These are phyloP conservation scores for Blastocystis sp. DNA, from an alignment of 352 stramenopile species.

Conservation along the genomic window DNA sequence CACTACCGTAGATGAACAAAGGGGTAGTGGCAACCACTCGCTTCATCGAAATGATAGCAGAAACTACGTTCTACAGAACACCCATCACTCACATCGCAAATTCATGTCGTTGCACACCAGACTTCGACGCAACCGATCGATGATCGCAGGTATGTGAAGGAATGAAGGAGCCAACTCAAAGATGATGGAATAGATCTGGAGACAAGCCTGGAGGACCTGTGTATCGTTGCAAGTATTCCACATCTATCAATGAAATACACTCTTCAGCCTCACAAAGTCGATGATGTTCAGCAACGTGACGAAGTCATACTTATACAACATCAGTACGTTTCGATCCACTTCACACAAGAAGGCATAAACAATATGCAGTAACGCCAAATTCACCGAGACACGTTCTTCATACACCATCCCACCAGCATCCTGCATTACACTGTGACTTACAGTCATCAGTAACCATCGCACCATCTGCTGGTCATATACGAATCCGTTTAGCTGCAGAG, in stretches of 20 bases:
- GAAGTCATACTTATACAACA: conserved; percentile 52
- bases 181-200: conserved; percentile 53
- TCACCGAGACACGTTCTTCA: background rate
- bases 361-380: conserved; percentile 22
- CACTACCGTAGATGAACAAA: background rate
- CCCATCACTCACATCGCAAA: background rate
- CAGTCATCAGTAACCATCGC: conserved; percentile 39
- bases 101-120: conserved; percentile 10
- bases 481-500: conserved; percentile 12
- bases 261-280: background rate
- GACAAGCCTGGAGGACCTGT: conserved; percentile 23
- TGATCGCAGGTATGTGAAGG: conserved; percentile 47
- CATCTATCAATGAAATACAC: background rate
- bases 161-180: conserved; percentile 49
- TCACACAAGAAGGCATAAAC: conserved; percentile 19
- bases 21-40: conserved; percentile 12
- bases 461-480: conserved; percentile 21
- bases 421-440: conserved; percentile 20
- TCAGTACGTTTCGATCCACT: background rate
- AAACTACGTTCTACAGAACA: background rate
- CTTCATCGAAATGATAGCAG: conserved; percentile 45
- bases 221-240: conserved; percentile 54
- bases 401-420: conserved; percentile 34
- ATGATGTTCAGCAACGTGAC: conserved; percentile 58
- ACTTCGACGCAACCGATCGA: conserved; percentile 27